A percentile compares a stretch with the other conserved stretches of the same genome.
phyloP scores from a whole-genome alignment of 805 yeast genomes.

The Hemisphaericaspora nanyangensis region DNA sequence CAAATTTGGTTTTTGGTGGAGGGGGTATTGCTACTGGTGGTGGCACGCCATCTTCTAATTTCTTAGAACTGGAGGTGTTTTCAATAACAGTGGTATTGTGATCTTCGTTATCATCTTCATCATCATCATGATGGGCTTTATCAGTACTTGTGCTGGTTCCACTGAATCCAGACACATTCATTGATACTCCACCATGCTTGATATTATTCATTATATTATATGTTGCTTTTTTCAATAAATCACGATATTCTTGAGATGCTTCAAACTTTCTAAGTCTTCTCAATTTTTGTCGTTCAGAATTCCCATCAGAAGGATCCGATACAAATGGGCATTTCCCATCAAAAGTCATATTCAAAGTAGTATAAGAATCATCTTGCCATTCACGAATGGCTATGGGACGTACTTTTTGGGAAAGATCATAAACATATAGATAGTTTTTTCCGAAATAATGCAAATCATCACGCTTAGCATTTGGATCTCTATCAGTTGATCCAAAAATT shows the following conservation, averaged over 20 bases:
- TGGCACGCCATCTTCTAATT: conserved; percentile 3
- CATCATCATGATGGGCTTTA: conserved; percentile 10
- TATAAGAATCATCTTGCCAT: conserved; percentile 56
- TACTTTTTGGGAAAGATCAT: conserved; percentile 71
- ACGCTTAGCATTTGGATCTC: conserved; percentile 80
- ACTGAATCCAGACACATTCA: conserved; percentile 12
- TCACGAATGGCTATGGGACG: conserved; percentile 82
- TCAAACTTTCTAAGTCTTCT: conserved; percentile 38
- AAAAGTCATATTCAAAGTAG: conserved; percentile 56
- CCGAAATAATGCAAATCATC: conserved; percentile 83
- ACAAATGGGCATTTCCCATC: conserved; percentile 83
- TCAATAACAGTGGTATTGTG: conserved; percentile 12
- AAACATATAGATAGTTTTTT: conserved; percentile 66
- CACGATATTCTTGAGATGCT: conserved; percentile 41
- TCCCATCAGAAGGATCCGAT: conserved; percentile 45
- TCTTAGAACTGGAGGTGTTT: conserved; percentile 10
- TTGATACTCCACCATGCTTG: conserved; percentile 16
- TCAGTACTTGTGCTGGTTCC: conserved; percentile 29
- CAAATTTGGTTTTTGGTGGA: conserved; percentile 16
- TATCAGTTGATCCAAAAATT: conserved; percentile 78
- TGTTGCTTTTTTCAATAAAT: conserved; percentile 32
- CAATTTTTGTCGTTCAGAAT: conserved; percentile 37
- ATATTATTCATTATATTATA: conserved; percentile 26
- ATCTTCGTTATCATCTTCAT: neutral
- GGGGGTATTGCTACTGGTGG: neutral